phyloP scores from a whole-genome alignment of 129 eudicot species.

The Erigeron canadensis region DNA sequence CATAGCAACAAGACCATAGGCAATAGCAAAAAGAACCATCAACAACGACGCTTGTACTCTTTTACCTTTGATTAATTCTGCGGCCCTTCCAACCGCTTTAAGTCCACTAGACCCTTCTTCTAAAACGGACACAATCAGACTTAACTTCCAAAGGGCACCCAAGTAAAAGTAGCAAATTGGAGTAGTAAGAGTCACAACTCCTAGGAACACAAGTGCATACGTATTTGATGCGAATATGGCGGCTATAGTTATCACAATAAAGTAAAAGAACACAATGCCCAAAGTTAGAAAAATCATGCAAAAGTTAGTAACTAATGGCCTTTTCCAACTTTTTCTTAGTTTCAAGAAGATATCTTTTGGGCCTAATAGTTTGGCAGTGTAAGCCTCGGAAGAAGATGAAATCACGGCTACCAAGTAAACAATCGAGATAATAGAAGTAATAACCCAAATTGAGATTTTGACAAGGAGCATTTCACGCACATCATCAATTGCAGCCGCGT shows the following conservation, averaged over 20 bases:
- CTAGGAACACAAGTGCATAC: conserved; percentile 19
- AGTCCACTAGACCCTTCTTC: conserved; percentile 28
- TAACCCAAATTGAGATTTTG: conserved; percentile 15
- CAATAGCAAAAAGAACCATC: conserved; percentile 24
- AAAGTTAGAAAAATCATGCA: conserved; percentile 38
- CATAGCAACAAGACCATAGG: background rate
- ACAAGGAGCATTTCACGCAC: conserved; percentile 23
- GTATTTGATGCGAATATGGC: conserved; percentile 21
- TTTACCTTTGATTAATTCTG: conserved; percentile 36
- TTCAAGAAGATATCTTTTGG: conserved; percentile 25
- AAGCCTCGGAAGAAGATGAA: conserved; percentile 35
- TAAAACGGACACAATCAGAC: conserved; percentile 37
- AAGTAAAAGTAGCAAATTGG: conserved; percentile 28
- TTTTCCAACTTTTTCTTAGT: conserved; percentile 27
- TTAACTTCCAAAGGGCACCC: conserved; percentile 35
- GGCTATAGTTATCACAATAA: conserved; percentile 12
- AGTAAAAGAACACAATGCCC: conserved; percentile 23
- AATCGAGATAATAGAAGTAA: conserved; percentile 20
- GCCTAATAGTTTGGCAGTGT: conserved; percentile 38
- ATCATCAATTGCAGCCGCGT: conserved; percentile 7
- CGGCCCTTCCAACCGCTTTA: conserved; percentile 38
- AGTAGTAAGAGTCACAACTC: conserved; percentile 25
- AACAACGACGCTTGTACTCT: conserved; percentile 26
- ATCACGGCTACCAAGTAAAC: conserved; percentile 30
- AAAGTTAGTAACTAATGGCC: conserved; percentile 28